Conservation (phyloP, 495 filamentous ascomycete species). For the Saxophila tyrrhenica region DNA sequence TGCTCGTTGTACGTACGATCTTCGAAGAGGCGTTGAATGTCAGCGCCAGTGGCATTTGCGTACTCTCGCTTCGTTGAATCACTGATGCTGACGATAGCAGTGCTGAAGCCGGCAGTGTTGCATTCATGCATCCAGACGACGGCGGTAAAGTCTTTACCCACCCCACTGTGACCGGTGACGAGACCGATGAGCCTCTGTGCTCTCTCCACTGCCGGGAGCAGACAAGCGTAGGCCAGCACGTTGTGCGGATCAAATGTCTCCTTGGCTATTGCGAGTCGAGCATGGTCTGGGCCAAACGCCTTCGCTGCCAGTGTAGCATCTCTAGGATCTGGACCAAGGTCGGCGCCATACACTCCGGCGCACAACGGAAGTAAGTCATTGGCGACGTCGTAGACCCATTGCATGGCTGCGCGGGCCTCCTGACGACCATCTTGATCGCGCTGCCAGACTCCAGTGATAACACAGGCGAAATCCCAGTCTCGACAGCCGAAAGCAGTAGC, state of each 20-base stretch:
- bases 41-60: slow-evolving; percentile 40
- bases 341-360: slow-evolving; percentile 46
- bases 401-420: slow-evolving; percentile 31
- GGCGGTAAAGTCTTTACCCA: slow-evolving; percentile 53
- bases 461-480: slow-evolving; percentile 54
- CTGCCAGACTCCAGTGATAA: slow-evolving; percentile 52
- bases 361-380: slow-evolving; percentile 39
- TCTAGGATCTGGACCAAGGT: slow-evolving; percentile 52
- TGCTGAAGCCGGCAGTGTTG: background rate
- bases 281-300: slow-evolving; percentile 47
- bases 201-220: background rate
- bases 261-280: background rate
- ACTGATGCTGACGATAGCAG: slow-evolving; percentile 41
- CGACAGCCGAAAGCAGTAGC: slow-evolving; percentile 52
- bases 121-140: slow-evolving; percentile 42
- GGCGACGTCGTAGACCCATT: slow-evolving; percentile 48
- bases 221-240: background rate
- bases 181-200: slow-evolving; percentile 46
- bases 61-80: slow-evolving; percentile 50
- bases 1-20: slow-evolving; percentile 54
- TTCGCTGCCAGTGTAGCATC: slow-evolving; percentile 40
- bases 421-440: slow-evolving; percentile 44
- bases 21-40: slow-evolving; percentile 37
- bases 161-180: slow-evolving; percentile 47
- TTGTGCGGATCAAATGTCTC: background rate